phyloP scores from a whole-genome alignment of 495 filamentous ascomycete species.

The Daldinia bambusicola region DNA sequence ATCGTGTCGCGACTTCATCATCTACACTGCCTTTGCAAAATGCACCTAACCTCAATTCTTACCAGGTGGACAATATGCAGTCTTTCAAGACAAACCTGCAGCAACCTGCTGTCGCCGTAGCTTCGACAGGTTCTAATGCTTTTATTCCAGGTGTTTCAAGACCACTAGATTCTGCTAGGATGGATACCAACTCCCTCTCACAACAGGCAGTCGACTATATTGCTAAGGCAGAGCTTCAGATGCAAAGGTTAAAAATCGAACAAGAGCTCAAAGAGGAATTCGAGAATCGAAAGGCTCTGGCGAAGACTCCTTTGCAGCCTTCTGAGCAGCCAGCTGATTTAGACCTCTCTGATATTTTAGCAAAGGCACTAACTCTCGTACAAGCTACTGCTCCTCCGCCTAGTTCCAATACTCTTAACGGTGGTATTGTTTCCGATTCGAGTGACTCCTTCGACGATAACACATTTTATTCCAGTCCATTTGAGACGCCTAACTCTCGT shows the following conservation, averaged over 20 bases:
- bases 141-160: constrained; percentile 44
- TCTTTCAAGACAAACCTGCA: constrained; percentile 54
- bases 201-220: constrained; percentile 86
- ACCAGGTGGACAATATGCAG: constrained; percentile 50
- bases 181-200: constrained; percentile 79
- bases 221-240: constrained; percentile 80
- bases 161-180: constrained; percentile 50
- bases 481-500: constrained; percentile 60
- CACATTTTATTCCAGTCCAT: constrained; percentile 92
- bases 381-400: constrained; percentile 52
- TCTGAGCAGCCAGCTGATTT: constrained; percentile 74
- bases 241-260: constrained; percentile 85
- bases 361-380: constrained; percentile 76
- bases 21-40: constrained; percentile 36
- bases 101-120: constrained; percentile 45
- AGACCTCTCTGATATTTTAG: constrained; percentile 78
- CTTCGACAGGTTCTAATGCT: constrained; percentile 44
- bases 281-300: constrained; percentile 68
- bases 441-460: constrained; percentile 90
- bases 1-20: constrained; percentile 42
- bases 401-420: constrained; percentile 64
- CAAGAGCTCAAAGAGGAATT: constrained; percentile 76
- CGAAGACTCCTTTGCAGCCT: constrained; percentile 62
- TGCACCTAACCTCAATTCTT: constrained; percentile 45
- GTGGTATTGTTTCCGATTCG: constrained; percentile 66